phyloP scores from a whole-genome alignment of 2,329 filamentous ascomycete species.

The Colletotrichum tamarilloi region DNA sequence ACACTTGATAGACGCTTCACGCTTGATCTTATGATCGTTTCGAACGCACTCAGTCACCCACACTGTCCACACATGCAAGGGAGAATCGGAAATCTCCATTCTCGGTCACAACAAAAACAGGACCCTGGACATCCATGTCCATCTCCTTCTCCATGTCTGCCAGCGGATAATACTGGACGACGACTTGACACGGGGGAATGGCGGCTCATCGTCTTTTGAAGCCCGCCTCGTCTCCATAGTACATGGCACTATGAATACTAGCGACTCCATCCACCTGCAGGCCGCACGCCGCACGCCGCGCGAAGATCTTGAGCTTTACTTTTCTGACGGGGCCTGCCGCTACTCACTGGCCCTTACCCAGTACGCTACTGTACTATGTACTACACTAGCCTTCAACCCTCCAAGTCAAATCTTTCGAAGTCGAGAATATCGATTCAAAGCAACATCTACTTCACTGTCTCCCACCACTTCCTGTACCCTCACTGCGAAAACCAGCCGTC shows the following conservation, averaged over 20 bases:
- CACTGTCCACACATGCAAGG: neutral
- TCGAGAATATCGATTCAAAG: neutral
- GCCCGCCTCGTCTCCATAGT: neutral
- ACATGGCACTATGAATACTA: neutral
- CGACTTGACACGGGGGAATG: neutral
- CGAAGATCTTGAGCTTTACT: neutral
- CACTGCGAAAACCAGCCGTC: neutral
- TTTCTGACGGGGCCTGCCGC: neutral
- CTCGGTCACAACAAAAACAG: neutral
- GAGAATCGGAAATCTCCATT: neutral
- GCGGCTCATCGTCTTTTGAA: neutral
- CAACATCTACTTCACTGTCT: neutral
- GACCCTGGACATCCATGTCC: neutral
- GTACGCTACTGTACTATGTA: too few relatives aligned
- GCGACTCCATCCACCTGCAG: neutral
- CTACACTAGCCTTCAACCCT: neutral
- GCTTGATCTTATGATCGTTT: neutral
- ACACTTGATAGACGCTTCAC: neutral
- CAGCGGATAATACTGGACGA: neutral
- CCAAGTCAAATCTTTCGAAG: neutral
- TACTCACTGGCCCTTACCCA: neutral
- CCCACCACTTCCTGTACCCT: too few relatives aligned
- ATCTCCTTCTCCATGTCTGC: neutral
- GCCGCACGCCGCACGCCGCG: neutral
- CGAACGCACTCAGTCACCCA: neutral